These are phyloP conservation scores for Coniochaeta pulveracea DNA, from an alignment of 2,329 filamentous ascomycete genomes.

Conservation along the genomic window DNA sequence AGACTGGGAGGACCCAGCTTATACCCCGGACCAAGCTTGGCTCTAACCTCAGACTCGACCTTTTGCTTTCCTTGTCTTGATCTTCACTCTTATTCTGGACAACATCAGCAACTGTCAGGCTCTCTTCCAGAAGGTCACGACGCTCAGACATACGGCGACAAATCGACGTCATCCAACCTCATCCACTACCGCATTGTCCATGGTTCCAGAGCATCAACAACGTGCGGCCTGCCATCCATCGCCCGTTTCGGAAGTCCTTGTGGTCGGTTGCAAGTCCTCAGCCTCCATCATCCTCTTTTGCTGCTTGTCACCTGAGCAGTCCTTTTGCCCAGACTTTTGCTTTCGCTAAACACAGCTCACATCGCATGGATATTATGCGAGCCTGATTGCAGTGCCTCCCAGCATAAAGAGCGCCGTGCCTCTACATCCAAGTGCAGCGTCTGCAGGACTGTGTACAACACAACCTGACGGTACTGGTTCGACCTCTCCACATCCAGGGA, in stretches of 20 bases:
- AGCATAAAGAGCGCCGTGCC: constrained; percentile 11
- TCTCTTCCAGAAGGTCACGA: no score
- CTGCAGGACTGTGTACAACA: no score
- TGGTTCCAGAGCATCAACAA: not conserved
- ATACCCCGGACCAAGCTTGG: constrained; percentile 1
- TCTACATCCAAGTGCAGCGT: constrained; percentile 17
- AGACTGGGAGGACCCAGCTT: constrained; percentile 1
- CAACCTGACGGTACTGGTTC: no score
- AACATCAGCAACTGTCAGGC: not conserved
- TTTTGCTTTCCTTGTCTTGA: no score
- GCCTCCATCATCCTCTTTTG: not conserved
- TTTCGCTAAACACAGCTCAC: constrained; percentile 1
- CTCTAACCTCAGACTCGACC: not conserved
- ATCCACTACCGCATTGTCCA: not conserved
- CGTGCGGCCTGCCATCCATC: not conserved
- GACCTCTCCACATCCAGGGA: constrained; percentile 12
- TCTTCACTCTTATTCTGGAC: not conserved
- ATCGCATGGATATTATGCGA: not conserved
- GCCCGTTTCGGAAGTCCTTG: not conserved
- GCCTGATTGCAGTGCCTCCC: constrained; percentile 2
- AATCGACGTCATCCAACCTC: not conserved
- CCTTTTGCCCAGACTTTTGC: not conserved
- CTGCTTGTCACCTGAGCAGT: not conserved
- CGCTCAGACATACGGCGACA: not conserved
- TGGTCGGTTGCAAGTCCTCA: not conserved